These are phyloP conservation scores for Gaultheria prostrata DNA, from an alignment of 148 eudicot genomes.

Conservation along the genomic window DNA sequence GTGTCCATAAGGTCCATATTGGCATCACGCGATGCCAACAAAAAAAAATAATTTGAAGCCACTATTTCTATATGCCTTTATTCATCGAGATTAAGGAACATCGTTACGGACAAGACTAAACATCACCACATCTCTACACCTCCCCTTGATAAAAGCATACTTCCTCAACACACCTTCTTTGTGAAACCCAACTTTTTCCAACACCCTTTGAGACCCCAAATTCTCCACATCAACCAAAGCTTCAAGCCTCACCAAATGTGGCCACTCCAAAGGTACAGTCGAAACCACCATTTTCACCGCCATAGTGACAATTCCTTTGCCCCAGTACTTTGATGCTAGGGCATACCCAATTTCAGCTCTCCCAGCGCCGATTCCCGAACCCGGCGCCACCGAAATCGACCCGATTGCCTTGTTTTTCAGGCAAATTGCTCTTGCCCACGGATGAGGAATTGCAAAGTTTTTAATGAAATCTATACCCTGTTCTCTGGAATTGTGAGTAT, in stretches of 20 bases:
- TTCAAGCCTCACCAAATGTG: slow-evolving; percentile 31
- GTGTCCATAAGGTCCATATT: too few species aligned
- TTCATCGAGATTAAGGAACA: not conserved
- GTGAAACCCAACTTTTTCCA: slow-evolving; percentile 24
- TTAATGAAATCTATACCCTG: slow-evolving; percentile 24
- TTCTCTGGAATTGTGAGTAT: slow-evolving; percentile 29
- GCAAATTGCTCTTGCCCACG: slow-evolving; percentile 42
- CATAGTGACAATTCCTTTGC: slow-evolving; percentile 30
- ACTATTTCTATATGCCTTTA: not conserved
- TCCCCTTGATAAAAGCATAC: not conserved
- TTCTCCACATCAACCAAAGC: slow-evolving; percentile 27
- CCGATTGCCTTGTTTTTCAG: slow-evolving; percentile 24
- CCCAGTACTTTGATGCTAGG: slow-evolving; percentile 33
- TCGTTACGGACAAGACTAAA: not conserved
- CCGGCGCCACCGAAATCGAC: slow-evolving; percentile 18
- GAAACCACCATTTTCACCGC: slow-evolving; percentile 29
- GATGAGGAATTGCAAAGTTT: slow-evolving; percentile 29
- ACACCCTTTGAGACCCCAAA: slow-evolving; percentile 32
- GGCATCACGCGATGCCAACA: too few species aligned
- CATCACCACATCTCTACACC: not conserved
- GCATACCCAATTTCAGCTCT: slow-evolving; percentile 34
- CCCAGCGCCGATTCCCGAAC: not conserved
- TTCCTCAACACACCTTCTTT: slow-evolving; percentile 7
- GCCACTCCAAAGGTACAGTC: slow-evolving; percentile 25
- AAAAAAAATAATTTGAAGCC: too few species aligned